Evolutionary conservation across 257 asterid genomes (phyloP), one percentile per base, ranked within the genome.

Genomic region (Salvia miltiorrhiza): DNA sequence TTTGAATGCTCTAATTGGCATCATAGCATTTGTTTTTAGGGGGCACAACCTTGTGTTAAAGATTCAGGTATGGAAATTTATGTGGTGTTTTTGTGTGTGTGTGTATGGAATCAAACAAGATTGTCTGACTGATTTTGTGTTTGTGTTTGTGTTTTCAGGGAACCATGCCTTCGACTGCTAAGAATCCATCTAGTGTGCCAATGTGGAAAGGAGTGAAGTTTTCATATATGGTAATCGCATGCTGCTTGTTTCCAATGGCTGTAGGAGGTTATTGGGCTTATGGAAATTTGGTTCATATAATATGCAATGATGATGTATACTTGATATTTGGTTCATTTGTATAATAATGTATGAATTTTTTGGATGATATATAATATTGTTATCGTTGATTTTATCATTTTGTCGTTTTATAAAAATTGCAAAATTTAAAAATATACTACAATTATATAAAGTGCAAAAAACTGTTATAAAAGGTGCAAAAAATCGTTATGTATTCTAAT

Each of bases 251-350:
- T 75, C 96, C 96, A 4, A 60, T 89, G 88, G 92, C 98, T 64
- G 80, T 86, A 5, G 97, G 92, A 35, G 96, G 97, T 16, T 88
- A 82, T 62, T 89, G 97, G 98, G 97, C 98, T 19, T 92, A 87
- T 39, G 98, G 98, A 64, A 61, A 84, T 69, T 70, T 70, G 62
- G 56, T 70, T n/a, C n/a, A n/a, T n/a, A n/a, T n/a, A n/a, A n/a
- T n/a, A n/a, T n/a, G n/a, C n/a, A n/a, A n/a, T n/a, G n/a, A n/a
- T n/a, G n/a, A n/a, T n/a, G n/a, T n/a, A n/a, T n/a, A n/a, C n/a
- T n/a, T n/a, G n/a, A n/a, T n/a, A n/a, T n/a, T n/a, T n/a, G n/a
- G n/a, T n/a, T n/a, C n/a, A n/a, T n/a, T n/a, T n/a, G n/a, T n/a
- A n/a, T n/a, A n/a, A n/a, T n/a, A n/a, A n/a, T n/a, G n/a, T n/a